Percentiles rank a stretch among this genome's conserved stretches.
Evolutionary conservation across 1,139 yeast species (phyloP).

Genomic region (Lodderomyces beijingensis): DNA sequence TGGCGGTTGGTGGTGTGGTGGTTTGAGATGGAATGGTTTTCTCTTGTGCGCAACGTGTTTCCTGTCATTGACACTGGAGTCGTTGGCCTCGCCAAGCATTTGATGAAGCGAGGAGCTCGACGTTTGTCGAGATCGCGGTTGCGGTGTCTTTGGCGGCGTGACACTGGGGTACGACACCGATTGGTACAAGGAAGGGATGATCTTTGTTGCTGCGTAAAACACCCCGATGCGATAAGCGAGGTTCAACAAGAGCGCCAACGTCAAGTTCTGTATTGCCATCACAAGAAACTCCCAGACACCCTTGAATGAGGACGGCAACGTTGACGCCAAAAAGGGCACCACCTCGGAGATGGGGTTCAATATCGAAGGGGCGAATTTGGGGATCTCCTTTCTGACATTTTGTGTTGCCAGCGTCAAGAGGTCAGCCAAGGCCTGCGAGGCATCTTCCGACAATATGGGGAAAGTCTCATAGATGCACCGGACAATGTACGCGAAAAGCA

Average conservation of each 20-base stretch:
- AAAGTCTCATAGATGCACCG: conserved; percentile 88
- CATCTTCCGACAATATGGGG: conserved; percentile 67
- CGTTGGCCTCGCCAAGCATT: neutral
- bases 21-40: conserved; percentile 14
- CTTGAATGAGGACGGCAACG: conserved; percentile 54
- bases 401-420: conserved; percentile 36
- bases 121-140: conserved; percentile 13
- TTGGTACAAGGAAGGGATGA: conserved; percentile 71
- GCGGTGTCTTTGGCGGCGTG: conserved; percentile 30
- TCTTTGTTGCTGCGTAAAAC: conserved; percentile 89
- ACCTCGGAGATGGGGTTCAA: conserved; percentile 37
- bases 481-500: conserved; percentile 84
- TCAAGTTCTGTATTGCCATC: conserved; percentile 68
- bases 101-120: conserved; percentile 11
- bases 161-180: conserved; percentile 30
- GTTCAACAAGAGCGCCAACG: conserved; percentile 77
- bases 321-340: conserved; percentile 46
- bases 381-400: conserved; percentile 36
- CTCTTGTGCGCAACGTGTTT: neutral
- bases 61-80: neutral
- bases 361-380: conserved; percentile 38
- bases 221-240: conserved; percentile 82
- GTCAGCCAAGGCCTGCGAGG: conserved; percentile 34
- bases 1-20: conserved; percentile 27
- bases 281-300: conserved; percentile 68